Base-by-base conservation (phyloP, 176 grass and related monocot species). In the Triticum turgidum region DNA sequence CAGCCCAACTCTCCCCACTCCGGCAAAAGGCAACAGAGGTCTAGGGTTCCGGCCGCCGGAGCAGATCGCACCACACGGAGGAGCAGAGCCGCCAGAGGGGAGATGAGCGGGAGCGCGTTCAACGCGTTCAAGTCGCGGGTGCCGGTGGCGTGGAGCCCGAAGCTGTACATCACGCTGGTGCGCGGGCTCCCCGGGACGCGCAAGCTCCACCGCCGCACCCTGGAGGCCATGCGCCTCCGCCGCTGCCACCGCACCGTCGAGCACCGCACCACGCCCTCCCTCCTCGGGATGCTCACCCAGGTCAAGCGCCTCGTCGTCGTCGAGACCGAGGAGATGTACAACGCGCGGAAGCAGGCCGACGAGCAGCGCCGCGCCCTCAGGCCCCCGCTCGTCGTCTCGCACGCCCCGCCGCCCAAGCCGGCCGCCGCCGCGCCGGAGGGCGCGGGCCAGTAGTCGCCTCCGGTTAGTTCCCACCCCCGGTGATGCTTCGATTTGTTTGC, bases 181-280 rank as follows among this genome's bases (percentile, higher is more conserved):
- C 89, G 96, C n/a, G 93, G 93, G 4, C 86, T 95, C 15, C 96
- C 93, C 0, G 96, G 96, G 7, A 98, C 96, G 44, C 93, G 93
- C 8, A 90, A 81, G 61, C 96, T 95, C 81, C 96, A 98, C 91
- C 93, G 96, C 77, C 96, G 93, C 77, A 98, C 96, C 62, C 93
- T 98, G 10, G 96, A 95, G 81, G 96, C 96, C 81, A 98, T 98
- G 96, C 89, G 96, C 61, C 96, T 98, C 90, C 96, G 96, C 77
- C 86, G 91, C 56, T 98, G 91, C 91, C 71, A 98, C 88, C 91
- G 91, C 65, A 98, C 93, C 73, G 96, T 98, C 32, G 87, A 89
- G 56, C 96, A 98, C 86, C 93, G 91, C 54, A 98, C 88, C 78
- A 98, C 96, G 27, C 96, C 96, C 8, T 98, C 96, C 47, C 90